These are phyloP conservation scores for Hypoxylon fuscum DNA, from an alignment of 495 filamentous ascomycete species.

Conservation along the genomic window DNA sequence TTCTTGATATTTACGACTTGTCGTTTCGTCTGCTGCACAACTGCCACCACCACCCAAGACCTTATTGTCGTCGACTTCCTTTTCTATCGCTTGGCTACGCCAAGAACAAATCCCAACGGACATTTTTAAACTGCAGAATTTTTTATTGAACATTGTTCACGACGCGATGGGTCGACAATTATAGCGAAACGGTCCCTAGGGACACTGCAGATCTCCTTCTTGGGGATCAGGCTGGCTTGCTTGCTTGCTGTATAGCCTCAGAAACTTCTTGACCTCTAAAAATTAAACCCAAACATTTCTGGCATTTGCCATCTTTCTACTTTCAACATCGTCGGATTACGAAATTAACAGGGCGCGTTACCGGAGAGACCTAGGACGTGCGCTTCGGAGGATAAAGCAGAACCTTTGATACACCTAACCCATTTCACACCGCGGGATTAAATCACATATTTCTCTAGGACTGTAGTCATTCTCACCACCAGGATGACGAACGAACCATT, in stretches of 20 bases:
- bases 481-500: slow-evolving; percentile 52
- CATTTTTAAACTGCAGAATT: slow-evolving; percentile 7
- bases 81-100: slow-evolving; percentile 20
- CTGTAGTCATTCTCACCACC: slow-evolving; percentile 9
- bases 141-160: slow-evolving; percentile 15
- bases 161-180: slow-evolving; percentile 57
- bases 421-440: slow-evolving; percentile 10
- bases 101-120: slow-evolving; percentile 2
- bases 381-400: slow-evolving; percentile 10
- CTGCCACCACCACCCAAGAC: slow-evolving; percentile 23
- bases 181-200: slow-evolving; percentile 68
- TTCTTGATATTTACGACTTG: slow-evolving; percentile 11
- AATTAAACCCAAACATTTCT: slow-evolving; percentile 5
- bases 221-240: slow-evolving; percentile 41
- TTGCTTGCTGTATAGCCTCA: slow-evolving; percentile 35
- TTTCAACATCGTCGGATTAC: slow-evolving; percentile 3
- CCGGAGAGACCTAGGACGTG: slow-evolving; percentile 4
- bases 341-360: slow-evolving; percentile 21
- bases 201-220: slow-evolving; percentile 51
- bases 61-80: slow-evolving; percentile 14
- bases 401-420: slow-evolving; percentile 3
- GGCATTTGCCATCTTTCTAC: slow-evolving; percentile 4
- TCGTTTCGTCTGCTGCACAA: slow-evolving; percentile 17
- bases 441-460: slow-evolving; percentile 13
- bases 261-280: slow-evolving; percentile 7